A percentile compares a stretch with the other conserved stretches of the same genome.
Conservation (phyloP, 139 green algal species). For the Micractinium sp. region DNA sequence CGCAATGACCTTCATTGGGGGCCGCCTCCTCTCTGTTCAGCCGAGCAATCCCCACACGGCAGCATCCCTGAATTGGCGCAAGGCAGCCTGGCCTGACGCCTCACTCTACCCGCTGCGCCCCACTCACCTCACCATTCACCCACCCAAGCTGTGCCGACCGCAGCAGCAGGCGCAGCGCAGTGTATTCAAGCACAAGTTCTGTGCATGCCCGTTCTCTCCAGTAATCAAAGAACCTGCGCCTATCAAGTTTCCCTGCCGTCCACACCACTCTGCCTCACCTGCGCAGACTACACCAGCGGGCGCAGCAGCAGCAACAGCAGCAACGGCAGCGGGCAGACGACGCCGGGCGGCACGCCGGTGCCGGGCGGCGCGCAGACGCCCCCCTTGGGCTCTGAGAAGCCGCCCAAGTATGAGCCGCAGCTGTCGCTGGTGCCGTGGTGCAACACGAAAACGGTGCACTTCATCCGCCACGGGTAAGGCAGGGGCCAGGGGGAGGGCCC, state of each 20-base stretch:
- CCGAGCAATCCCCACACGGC: not conserved
- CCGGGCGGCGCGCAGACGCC: not conserved
- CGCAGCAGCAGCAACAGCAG: not conserved
- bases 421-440: conserved; percentile 45
- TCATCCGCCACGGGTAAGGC: conserved; percentile 56
- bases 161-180: too few relatives aligned
- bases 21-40: too few relatives aligned
- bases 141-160: too few relatives aligned
- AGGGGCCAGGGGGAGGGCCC: not conserved
- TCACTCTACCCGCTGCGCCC: too few relatives aligned
- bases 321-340: conserved; percentile 1
- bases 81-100: too few relatives aligned
- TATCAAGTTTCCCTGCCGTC: too few relatives aligned
- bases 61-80: too few relatives aligned
- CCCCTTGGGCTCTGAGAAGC: not conserved
- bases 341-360: not conserved
- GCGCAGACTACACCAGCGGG: conserved; percentile 15
- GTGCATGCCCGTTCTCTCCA: too few relatives aligned
- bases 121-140: too few relatives aligned
- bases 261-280: not conserved
- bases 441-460: conserved; percentile 60
- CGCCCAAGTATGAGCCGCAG: conserved; percentile 43
- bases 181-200: too few relatives aligned
- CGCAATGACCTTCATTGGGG: too few relatives aligned
- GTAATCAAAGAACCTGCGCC: too few relatives aligned